phyloP scores from a whole-genome alignment of 2,329 filamentous ascomycete species.

The Pseudopithomyces chartarum region DNA sequence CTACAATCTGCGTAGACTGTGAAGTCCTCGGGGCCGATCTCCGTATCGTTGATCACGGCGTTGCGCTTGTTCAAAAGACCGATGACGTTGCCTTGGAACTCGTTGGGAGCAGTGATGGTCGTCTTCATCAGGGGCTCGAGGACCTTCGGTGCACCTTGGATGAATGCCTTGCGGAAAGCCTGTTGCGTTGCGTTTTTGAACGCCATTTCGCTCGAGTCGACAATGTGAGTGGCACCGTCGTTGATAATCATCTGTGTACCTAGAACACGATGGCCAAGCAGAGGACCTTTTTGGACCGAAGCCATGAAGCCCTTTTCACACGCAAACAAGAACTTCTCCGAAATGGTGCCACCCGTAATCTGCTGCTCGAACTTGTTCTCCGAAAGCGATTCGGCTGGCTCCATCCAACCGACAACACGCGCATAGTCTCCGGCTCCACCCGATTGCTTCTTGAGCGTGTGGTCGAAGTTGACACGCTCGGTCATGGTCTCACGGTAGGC shows the following conservation, averaged over 20 bases:
- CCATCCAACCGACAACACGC: slow-evolving; percentile 88
- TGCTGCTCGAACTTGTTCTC: slow-evolving; percentile 85
- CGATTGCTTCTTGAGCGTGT: slow-evolving; percentile 91
- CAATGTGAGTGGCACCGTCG: slow-evolving; percentile 96
- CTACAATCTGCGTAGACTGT: slow-evolving; percentile 90
- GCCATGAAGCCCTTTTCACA: slow-evolving; percentile 93
- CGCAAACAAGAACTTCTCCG: slow-evolving; percentile 92
- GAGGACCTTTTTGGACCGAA: slow-evolving; percentile 82
- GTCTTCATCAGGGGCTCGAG: slow-evolving; percentile 99
- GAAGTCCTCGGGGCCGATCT: slow-evolving; percentile 92
- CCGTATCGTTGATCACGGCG: slow-evolving; percentile 92
- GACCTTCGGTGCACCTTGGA: slow-evolving; percentile 77
- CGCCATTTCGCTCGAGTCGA: slow-evolving; percentile 94
- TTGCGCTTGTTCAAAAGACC: slow-evolving; percentile 96
- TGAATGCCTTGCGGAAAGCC: slow-evolving; percentile 94
- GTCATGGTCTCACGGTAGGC: slow-evolving; percentile 95
- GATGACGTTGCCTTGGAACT: slow-evolving; percentile 97
- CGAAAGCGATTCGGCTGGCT: slow-evolving; percentile 75
- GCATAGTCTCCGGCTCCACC: slow-evolving; percentile 96
- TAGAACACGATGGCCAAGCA: slow-evolving; percentile 91
- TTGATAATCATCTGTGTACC: slow-evolving; percentile 90
- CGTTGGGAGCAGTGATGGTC: slow-evolving; percentile 90
- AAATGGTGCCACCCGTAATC: slow-evolving; percentile 86
- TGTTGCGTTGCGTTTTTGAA: slow-evolving; percentile 95
- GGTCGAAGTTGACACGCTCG: slow-evolving; percentile 81